Evolutionary conservation across 108 stramenopile genomes (phyloP).

Genomic region (Discostella stelligeroides): DNA sequence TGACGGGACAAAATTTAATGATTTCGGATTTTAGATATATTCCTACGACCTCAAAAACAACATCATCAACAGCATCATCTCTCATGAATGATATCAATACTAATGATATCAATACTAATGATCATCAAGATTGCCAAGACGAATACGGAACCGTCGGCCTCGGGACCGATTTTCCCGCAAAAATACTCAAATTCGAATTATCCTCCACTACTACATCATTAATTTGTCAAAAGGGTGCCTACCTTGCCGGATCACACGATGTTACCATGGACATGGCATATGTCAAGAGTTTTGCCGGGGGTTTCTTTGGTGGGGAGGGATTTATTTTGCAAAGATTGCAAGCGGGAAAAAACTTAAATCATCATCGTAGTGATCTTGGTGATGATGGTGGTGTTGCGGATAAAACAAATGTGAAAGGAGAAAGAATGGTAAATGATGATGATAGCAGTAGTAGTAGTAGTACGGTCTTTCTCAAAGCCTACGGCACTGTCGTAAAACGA

Average conservation of each 20-base stretch:
- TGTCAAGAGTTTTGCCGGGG: slow-evolving; percentile 73
- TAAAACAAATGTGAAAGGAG: too few relatives aligned
- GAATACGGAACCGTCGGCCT: slow-evolving; percentile 78
- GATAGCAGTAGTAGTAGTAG: slow-evolving; percentile 33
- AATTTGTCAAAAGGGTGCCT: slow-evolving; percentile 91
- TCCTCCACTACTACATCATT: slow-evolving; percentile 75
- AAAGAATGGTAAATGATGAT: too few relatives aligned
- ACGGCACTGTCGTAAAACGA: slow-evolving; percentile 82
- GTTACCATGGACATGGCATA: slow-evolving; percentile 89
- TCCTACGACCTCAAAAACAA: slow-evolving; percentile 2
- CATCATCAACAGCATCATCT: slow-evolving; percentile 18
- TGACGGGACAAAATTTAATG: slow-evolving; percentile 94
- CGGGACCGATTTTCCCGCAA: slow-evolving; percentile 91
- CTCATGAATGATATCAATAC: too few relatives aligned
- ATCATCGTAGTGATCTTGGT: too few relatives aligned
- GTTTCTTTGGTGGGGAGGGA: slow-evolving; percentile 95
- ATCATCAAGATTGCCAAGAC: too few relatives aligned
- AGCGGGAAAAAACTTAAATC: slow-evolving; percentile 23
- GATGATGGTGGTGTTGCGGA: too few relatives aligned
- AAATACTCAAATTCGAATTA: slow-evolving; percentile 82
- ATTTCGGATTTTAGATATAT: slow-evolving; percentile 85
- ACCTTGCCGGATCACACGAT: slow-evolving; percentile 79
- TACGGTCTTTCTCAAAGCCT: slow-evolving; percentile 90
- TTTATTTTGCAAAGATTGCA: slow-evolving; percentile 87
- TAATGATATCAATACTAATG: too few relatives aligned